Conservation (phyloP, 179 eudicot species). For the Beta macrorhiza region DNA sequence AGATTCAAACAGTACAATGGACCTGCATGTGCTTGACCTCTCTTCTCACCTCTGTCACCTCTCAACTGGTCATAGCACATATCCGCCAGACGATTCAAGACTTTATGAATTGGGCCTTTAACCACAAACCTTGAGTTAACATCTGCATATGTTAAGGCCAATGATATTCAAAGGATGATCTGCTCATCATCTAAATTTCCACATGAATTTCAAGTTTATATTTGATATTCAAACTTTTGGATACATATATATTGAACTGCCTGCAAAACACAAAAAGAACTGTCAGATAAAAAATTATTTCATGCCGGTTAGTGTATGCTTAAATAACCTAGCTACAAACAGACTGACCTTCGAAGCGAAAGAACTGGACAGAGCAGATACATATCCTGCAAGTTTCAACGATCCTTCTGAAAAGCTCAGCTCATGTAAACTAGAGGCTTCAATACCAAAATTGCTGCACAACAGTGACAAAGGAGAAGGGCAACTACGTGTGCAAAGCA, state of each 20-base stretch:
- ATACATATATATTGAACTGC: constrained; percentile 91
- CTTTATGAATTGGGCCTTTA: constrained; percentile 87
- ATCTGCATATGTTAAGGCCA: constrained; percentile 58
- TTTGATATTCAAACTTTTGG: constrained; percentile 31
- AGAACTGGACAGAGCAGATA: constrained; percentile 59
- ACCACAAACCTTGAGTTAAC: constrained; percentile 71
- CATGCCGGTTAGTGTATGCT: constrained; percentile 11
- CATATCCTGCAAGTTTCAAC: constrained; percentile 69
- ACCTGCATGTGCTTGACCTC: constrained; percentile 44
- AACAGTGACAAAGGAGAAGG: constrained; percentile 64
- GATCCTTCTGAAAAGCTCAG: constrained; percentile 58
- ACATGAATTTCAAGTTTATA: constrained; percentile 10
- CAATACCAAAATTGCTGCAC: constrained; percentile 63
- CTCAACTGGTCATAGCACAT: constrained; percentile 42
- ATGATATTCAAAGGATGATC: constrained; percentile 29
- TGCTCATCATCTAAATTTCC: constrained; percentile 16
- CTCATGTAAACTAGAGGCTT: constrained; percentile 50
- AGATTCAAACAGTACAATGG: constrained; percentile 72
- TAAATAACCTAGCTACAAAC: constrained; percentile 14
- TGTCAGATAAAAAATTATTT: constrained; percentile 21
- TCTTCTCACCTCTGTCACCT: constrained; percentile 44
- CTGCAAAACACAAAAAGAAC: constrained; percentile 50
- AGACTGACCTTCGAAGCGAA: constrained; percentile 55
- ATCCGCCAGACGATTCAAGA: constrained; percentile 63
- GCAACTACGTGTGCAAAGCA: constrained; percentile 62